These are phyloP conservation scores for Tricholoma saponaceum DNA, from an alignment of 768 basidiomycete genomes.

Conservation along the genomic window DNA sequence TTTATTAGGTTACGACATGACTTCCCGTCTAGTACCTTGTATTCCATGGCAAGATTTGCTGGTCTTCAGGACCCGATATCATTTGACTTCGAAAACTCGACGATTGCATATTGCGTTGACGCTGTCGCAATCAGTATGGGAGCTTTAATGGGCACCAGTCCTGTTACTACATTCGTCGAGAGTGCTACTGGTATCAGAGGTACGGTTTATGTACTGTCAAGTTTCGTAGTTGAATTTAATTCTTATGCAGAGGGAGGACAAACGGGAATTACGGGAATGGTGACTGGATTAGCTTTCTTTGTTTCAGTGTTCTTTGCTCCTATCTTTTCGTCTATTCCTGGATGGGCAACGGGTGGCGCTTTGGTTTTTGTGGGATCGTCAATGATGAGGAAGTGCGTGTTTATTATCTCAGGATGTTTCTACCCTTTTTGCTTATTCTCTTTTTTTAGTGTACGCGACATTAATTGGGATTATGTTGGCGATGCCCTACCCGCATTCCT, in stretches of 20 bases:
- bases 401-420: neutral
- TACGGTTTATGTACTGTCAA: constrained; percentile 17
- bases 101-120: constrained; percentile 78
- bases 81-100: constrained; percentile 82
- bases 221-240: neutral
- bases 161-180: constrained; percentile 84
- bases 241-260: constrained; percentile 67
- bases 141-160: constrained; percentile 73
- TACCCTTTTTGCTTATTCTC: neutral
- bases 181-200: constrained; percentile 77
- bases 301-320: constrained; percentile 87
- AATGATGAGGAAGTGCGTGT: constrained; percentile 75
- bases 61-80: constrained; percentile 86
- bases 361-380: constrained; percentile 80
- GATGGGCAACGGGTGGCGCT: constrained; percentile 87
- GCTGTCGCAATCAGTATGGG: constrained; percentile 81
- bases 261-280: constrained; percentile 78
- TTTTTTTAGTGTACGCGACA: constrained; percentile 57
- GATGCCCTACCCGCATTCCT: constrained; percentile 85
- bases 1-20: too few species aligned
- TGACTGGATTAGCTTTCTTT: constrained; percentile 73
- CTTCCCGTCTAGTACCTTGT: constrained; percentile 61
- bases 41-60: constrained; percentile 89
- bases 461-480: constrained; percentile 88
- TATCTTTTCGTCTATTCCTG: constrained; percentile 81